These are phyloP conservation scores for Cymbidium sinense DNA, from an alignment of 106 monocot species.

Conservation along the genomic window DNA sequence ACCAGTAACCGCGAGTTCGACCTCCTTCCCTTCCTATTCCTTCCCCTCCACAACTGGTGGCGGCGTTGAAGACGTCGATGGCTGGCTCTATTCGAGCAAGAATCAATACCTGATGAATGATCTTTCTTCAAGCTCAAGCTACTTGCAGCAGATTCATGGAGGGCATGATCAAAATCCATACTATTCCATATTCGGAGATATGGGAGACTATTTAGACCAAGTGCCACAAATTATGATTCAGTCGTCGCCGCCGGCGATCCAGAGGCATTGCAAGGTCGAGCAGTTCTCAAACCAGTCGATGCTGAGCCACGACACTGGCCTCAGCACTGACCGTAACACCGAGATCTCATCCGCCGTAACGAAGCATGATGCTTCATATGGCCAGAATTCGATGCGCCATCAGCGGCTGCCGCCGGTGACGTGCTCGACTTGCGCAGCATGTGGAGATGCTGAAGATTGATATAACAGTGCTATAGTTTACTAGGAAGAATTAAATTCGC, in stretches of 20 bases:
- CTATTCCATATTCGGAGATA: too few relatives aligned
- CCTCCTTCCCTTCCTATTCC: neutral
- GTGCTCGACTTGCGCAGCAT: neutral
- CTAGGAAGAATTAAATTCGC: too few relatives aligned
- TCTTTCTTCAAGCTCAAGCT: neutral
- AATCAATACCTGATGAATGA: neutral
- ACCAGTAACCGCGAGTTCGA: neutral
- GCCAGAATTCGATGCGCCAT: neutral
- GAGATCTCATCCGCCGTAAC: slow-evolving; percentile 54
- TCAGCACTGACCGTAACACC: slow-evolving; percentile 31
- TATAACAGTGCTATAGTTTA: too few relatives aligned
- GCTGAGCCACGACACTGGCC: slow-evolving; percentile 62
- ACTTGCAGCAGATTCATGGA: neutral
- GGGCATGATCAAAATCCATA: neutral
- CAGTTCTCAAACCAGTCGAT: slow-evolving; percentile 49
- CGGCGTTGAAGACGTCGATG: neutral
- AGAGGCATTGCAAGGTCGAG: slow-evolving; percentile 48
- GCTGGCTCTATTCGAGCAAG: neutral
- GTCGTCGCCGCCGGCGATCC: neutral
- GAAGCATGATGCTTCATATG: neutral
- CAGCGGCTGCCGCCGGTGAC: neutral
- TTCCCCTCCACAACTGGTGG: neutral
- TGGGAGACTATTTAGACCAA: neutral
- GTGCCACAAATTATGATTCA: neutral
- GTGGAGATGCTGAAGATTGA: slow-evolving; percentile 11